Evolutionary conservation across 805 yeast genomes (phyloP), one percentile per base, ranked within the genome.

Genomic region (Priceomyces melissophilus): DNA sequence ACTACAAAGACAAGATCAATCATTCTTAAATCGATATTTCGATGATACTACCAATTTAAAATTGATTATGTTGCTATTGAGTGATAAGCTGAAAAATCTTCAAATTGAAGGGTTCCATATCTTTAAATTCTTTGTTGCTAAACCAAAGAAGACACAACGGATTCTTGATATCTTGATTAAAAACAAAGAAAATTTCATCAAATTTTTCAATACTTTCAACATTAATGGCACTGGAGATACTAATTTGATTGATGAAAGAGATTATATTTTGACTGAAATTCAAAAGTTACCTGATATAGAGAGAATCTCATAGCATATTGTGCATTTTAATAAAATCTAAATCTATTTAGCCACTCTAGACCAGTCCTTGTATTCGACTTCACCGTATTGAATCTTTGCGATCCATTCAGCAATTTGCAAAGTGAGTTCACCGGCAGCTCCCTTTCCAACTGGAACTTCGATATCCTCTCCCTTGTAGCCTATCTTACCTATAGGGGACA

Each of bases 101-200:
- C 96, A 90, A 58, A 63, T 79, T 40, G 98, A 93, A 60, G 89
- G 96, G 3, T 93, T 93, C 57, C 90, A 93, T 49, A 84, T 91
- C 30, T 91, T 93, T 69, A 93, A 91, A 65, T 85, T 90, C 30
- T 88, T 93, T 63, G 89, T 89, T n/a, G 98, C 96, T 3, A 93
- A 93, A 61, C 99, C 99, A 4, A 81, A 84, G 47, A 90, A 90
- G 60, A 73, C 88, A 2, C 88, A 83, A 58, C 79, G 83, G 6
- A 81, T 93, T 2, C 65, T 76, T 40, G 96, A 91, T 60, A 85
- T 91, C 14, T 69, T 93, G 49, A 78, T 82, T 35, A 89, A 90
- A 57, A 93, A 93, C 61, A 80, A 88, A 54, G 84, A 79, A 31
- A 87, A 85, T 54, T 74, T 91, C 46, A 60, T 90, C 30, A 70